Evolutionary conservation across 139 green algal genomes (phyloP).

Genomic region (Chlorella ohadii): DNA sequence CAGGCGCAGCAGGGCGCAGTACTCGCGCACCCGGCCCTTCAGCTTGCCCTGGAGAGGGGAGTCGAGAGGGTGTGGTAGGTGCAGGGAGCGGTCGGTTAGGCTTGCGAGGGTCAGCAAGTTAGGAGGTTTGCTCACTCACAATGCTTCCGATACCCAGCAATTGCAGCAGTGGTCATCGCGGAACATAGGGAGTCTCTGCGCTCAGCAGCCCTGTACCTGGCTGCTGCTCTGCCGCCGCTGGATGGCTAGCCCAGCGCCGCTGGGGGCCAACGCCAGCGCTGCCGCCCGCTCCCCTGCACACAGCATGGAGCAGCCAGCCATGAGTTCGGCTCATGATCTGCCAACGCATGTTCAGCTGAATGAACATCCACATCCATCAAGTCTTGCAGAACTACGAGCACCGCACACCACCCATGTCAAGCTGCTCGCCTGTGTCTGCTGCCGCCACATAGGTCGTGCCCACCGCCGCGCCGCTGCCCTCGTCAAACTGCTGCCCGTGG

Average conservation of each 20-base stretch:
- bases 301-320: background rate
- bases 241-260: background rate
- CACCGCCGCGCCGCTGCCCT: background rate
- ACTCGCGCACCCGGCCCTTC: background rate
- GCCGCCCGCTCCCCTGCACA: slow-evolving; percentile 6
- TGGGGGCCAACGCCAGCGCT: background rate
- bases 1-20: slow-evolving; percentile 15
- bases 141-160: too few relatives aligned
- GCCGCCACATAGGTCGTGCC: background rate
- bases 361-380: background rate
- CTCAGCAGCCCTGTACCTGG: background rate
- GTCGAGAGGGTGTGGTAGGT: too few relatives aligned
- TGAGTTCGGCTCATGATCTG: too few relatives aligned
- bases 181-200: too few relatives aligned
- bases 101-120: too few relatives aligned
- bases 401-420: background rate
- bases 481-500: background rate
- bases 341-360: background rate
- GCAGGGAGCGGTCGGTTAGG: too few relatives aligned
- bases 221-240: background rate
- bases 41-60: background rate
- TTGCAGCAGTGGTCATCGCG: too few relatives aligned
- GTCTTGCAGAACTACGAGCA: background rate
- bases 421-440: background rate
- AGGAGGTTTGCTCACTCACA: too few relatives aligned